These are phyloP conservation scores for Pleurotus tuber-regium DNA, from an alignment of 768 basidiomycete species.

Conservation along the genomic window DNA sequence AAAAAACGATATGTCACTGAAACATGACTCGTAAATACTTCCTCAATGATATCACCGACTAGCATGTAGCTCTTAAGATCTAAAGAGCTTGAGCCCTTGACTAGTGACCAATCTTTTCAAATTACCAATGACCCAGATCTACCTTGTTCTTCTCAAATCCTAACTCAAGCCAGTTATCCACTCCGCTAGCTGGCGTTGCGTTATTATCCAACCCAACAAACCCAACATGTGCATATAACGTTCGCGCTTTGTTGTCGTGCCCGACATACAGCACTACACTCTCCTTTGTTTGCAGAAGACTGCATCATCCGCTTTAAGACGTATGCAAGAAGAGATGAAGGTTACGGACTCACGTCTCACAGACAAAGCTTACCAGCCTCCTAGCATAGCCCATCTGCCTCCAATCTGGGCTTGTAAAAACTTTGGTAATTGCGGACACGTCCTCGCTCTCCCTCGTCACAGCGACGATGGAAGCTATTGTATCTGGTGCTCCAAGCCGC, in stretches of 20 bases:
- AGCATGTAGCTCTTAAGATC: too few relatives aligned
- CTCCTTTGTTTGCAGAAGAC: slow-evolving; percentile 35
- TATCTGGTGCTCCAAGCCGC: slow-evolving; percentile 9
- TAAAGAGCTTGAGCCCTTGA: background rate
- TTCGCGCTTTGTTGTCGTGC: slow-evolving; percentile 36
- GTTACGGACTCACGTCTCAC: slow-evolving; percentile 31
- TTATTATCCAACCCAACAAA: slow-evolving; percentile 37
- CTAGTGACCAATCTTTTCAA: too few relatives aligned
- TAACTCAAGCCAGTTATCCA: slow-evolving; percentile 48
- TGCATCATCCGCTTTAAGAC: slow-evolving; percentile 15
- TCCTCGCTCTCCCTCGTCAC: slow-evolving; percentile 40
- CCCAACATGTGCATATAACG: slow-evolving; percentile 46
- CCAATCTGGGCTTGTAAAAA: slow-evolving; percentile 42
- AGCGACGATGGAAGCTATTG: slow-evolving; percentile 50
- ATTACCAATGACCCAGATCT: slow-evolving; percentile 51
- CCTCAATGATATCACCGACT: too few relatives aligned
- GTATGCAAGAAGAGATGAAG: background rate
- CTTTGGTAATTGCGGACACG: slow-evolving; percentile 52
- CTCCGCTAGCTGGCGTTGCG: slow-evolving; percentile 22
- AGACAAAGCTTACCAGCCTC: slow-evolving; percentile 43
- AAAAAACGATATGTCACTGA: too few relatives aligned
- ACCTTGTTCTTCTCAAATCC: slow-evolving; percentile 39
- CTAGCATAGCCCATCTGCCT: slow-evolving; percentile 44
- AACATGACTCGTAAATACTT: too few relatives aligned
- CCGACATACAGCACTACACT: slow-evolving; percentile 51